These are phyloP conservation scores for Golubevia pallescens DNA, from an alignment of 1,284 basidiomycete species.

Conservation along the genomic window DNA sequence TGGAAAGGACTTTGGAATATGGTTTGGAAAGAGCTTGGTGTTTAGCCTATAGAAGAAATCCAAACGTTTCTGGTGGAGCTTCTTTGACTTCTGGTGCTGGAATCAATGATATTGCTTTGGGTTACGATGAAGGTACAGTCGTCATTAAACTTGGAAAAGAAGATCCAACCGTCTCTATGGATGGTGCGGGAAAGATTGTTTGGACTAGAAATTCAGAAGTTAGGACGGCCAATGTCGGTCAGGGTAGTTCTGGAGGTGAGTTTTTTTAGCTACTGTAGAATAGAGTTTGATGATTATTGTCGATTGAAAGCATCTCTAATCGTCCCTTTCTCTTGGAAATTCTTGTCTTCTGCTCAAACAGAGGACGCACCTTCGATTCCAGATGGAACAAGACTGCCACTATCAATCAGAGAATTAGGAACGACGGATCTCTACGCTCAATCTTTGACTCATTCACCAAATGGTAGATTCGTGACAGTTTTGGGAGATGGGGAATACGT, in stretches of 20 bases:
- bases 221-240: conserved; percentile 47
- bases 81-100: neutral
- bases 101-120: conserved; percentile 41
- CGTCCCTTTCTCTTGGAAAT: conserved; percentile 3
- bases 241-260: neutral
- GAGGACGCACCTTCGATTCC: conserved; percentile 24
- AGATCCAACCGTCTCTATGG: conserved; percentile 64
- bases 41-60: conserved; percentile 51
- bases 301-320: neutral
- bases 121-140: conserved; percentile 60
- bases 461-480: conserved; percentile 62
- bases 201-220: conserved; percentile 61
- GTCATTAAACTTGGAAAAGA: conserved; percentile 64
- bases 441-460: conserved; percentile 58
- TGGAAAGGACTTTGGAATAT: conserved; percentile 63
- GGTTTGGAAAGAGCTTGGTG: conserved; percentile 63
- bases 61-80: conserved; percentile 27
- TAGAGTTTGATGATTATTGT: no score
- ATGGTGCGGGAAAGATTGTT: conserved; percentile 57
- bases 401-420: conserved; percentile 56
- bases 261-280: neutral
- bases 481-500: conserved; percentile 64
- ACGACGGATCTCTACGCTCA: conserved; percentile 59
- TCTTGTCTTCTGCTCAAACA: conserved; percentile 1
- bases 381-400: conserved; percentile 52